Base-by-base conservation (phyloP, 2,329 filamentous ascomycete genomes). In the Teratosphaeriaceae sp. region DNA sequence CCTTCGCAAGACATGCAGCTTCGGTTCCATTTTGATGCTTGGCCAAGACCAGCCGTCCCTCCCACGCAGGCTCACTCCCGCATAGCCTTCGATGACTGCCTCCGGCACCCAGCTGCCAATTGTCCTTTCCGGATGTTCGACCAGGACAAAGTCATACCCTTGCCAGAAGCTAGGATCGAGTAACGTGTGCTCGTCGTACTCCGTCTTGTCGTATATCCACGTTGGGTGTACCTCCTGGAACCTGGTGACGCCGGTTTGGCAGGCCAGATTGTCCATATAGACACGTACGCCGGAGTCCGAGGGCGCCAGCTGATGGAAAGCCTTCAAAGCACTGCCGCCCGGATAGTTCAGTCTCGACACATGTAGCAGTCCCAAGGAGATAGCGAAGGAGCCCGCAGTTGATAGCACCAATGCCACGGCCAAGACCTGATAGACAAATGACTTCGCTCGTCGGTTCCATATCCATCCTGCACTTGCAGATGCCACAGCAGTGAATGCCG, bases 291-390 rank as follows among this genome's bases (percentile, higher is more conserved):
- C 42, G 15, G 37, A 37, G 19, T 51, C 48, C 11, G 29, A 44
- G 20, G 50, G 39, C 5, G 46, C 47, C 8, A 56, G 22, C 13
- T 48, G 33, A 46, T 73, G 69, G 1, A 75, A 62, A 9, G 58
- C 52, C 19, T 58, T 55, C 8, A 97, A 72, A 2, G 89, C 92
- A 46, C 85, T 78, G 18, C 87, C 92, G 37, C 92, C 92, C 1
- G 92, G 92, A 60, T 98, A 98, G 67, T 96, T 98, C 44, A 94
- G 79, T 12, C 85, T 83, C 0, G 88, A 95, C 46, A 94, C 69
- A 21, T 84, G 74, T 2, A 96, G 79, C 66, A 94, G 79, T 23
- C 67, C 74, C 2, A 73, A 71, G 44, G 83, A 86, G 26, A 77
- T 69, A 4, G 70, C 66, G 46, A 85, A 77, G 1, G 80, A 77